Conservation (phyloP, 1,139 yeast genomes). For the Debaryomycetaceae sp. region DNA sequence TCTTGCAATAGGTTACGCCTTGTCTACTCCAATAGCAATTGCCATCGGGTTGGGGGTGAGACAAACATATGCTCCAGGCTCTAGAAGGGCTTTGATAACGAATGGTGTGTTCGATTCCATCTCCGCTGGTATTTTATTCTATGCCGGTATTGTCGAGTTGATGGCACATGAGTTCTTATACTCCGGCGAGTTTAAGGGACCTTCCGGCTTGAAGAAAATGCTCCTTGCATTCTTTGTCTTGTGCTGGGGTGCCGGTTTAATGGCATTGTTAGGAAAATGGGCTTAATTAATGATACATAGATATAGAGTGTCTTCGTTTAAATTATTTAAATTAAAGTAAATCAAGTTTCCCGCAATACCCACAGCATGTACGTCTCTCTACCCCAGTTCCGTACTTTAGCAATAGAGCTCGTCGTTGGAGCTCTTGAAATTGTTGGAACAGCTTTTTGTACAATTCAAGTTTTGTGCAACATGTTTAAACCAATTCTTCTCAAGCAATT, state of each 20-base stretch:
- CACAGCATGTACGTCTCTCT: too few relatives aligned
- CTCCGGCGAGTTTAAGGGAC: slow-evolving; percentile 23
- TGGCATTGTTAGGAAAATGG: slow-evolving; percentile 45
- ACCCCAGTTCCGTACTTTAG: too few relatives aligned
- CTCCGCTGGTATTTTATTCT: slow-evolving; percentile 39
- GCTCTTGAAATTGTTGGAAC: background rate
- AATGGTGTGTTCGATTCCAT: slow-evolving; percentile 36
- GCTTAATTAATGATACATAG: slow-evolving; percentile 17
- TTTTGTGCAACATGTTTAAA: background rate
- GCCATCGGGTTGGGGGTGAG: slow-evolving; percentile 38
- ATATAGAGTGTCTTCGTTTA: background rate
- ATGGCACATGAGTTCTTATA: slow-evolving; percentile 39
- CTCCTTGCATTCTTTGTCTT: slow-evolving; percentile 23
- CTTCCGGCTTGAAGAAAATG: slow-evolving; percentile 14
- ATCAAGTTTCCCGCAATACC: too few relatives aligned
- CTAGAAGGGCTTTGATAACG: slow-evolving; percentile 29
- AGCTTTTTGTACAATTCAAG: background rate
- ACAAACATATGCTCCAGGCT: slow-evolving; percentile 29
- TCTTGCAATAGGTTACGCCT: slow-evolving; percentile 26
- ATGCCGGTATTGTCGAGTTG: slow-evolving; percentile 37
- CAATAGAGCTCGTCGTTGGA: too few relatives aligned
- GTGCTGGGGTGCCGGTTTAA: slow-evolving; percentile 33
- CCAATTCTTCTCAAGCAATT: background rate
- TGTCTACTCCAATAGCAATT: slow-evolving; percentile 35
- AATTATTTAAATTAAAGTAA: too few relatives aligned